Conservation (phyloP, 23 red algal genomes). For the Chondrus crispus region DNA sequence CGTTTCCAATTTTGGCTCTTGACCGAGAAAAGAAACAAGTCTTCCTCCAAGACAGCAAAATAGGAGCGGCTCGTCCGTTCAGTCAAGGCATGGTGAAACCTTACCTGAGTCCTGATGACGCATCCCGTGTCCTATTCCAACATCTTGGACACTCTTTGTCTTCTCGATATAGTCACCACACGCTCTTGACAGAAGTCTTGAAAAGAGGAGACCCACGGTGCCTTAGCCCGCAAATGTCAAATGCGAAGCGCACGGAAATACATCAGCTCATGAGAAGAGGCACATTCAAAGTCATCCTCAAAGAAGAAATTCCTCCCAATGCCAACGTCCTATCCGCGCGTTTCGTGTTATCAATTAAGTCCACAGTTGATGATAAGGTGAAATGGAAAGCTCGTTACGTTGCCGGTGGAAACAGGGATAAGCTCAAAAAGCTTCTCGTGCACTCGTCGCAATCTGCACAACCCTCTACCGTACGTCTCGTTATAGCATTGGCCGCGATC, state of each 20-base stretch:
- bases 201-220: not conserved
- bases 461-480: not conserved
- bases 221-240: not conserved
- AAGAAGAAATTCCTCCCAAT: not conserved
- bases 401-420: not conserved
- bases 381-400: slow-evolving; percentile 24
- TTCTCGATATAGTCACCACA: too few species aligned
- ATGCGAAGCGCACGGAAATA: not conserved
- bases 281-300: slow-evolving; percentile 6
- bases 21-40: not conserved
- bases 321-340: not conserved
- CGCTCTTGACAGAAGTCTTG: not conserved
- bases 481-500: slow-evolving; percentile 11
- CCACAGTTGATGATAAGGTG: not conserved
- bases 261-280: not conserved
- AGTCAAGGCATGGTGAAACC: too few species aligned
- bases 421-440: not conserved
- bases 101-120: not conserved
- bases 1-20: not conserved
- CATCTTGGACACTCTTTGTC: too few species aligned
- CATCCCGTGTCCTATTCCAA: too few species aligned
- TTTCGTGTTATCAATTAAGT: not conserved
- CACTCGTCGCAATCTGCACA: not conserved
- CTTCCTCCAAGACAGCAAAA: not conserved
- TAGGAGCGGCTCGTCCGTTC: too few species aligned